phyloP scores from a whole-genome alignment of 148 eudicot species.

The Rheum nobile region DNA sequence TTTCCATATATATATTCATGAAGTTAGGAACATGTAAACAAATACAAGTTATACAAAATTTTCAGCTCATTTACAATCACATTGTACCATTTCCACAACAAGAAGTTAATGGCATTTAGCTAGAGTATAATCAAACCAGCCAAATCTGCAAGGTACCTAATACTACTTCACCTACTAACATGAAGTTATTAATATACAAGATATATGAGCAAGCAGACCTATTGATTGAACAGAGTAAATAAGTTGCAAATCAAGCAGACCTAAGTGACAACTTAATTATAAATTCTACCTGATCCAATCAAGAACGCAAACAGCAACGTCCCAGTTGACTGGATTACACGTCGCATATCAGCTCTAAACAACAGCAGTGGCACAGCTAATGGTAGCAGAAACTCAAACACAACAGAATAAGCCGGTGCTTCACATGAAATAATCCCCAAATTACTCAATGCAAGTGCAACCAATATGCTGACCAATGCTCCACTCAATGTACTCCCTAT shows the following conservation, averaged over 20 bases:
- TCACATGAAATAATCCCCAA: constrained; percentile 73
- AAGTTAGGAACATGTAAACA: neutral
- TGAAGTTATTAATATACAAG: neutral
- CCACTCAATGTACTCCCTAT: constrained; percentile 84
- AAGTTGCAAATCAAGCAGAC: neutral
- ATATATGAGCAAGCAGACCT: neutral
- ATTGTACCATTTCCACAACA: neutral
- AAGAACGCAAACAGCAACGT: constrained; percentile 66
- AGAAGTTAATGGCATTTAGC: neutral
- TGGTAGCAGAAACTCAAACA: constrained; percentile 60
- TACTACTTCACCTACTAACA: neutral
- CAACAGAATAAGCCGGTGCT: constrained; percentile 64
- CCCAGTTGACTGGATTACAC: constrained; percentile 65
- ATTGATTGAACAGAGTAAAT: neutral
- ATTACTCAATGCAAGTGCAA: constrained; percentile 85
- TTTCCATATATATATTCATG: neutral
- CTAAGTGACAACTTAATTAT: neutral
- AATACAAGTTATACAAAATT: neutral
- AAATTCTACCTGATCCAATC: constrained; percentile 62
- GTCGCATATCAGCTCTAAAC: constrained; percentile 69
- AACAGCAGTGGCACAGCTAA: constrained; percentile 77
- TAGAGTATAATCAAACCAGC: neutral
- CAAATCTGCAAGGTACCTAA: neutral
- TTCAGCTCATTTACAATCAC: neutral
- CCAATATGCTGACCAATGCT: constrained; percentile 68